Base-by-base conservation (phyloP, 192 early-diverging fungal genomes). In the Glomus cerebriforme region DNA sequence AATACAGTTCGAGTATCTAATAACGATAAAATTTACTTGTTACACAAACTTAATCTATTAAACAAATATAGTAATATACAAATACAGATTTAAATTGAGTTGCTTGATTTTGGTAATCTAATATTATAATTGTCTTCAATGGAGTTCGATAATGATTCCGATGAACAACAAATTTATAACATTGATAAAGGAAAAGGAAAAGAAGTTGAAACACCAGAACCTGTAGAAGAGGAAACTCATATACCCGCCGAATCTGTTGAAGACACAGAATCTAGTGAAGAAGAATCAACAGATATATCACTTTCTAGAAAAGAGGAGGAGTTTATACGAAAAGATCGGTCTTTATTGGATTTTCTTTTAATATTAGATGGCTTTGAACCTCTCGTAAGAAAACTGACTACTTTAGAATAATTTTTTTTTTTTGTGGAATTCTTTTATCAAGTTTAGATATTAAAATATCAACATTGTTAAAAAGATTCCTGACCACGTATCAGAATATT, bases 401-500 rank as follows among this genome's bases (percentile, higher is more conserved):
- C 0, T 54, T 54, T 54, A 54, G 47, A 54, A 3, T n/a, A n/a
- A n/a, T 4, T 19, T 19, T 1, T 17, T 17, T 19, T 17, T 54
- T 17, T 54, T 54, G 2, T 54, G 19, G 17, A 6, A 37, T 6
- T 34, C 12, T 67, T 19, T 67, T 22, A 34, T 34, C 2, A 7
- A 37, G 6, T 34, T 67, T 29, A 64, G n/a, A n/a, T n/a, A n/a
- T 13, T 65, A 27, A 34, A 37, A 12, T 43, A 12, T 54, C n/a
- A n/a, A 22, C 22, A 22, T 54, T 54, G 19, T 22, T 54, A 27
- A 27, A 31, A 81, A 94, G 92, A 96, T 96, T 63, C 96, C 96
- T 45, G 97, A 97, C 79, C 92, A 94, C 31, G 92, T 97, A 15
- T 96, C 96, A 13, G 96, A 99, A 81, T 96, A 99, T 81, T 96